phyloP scores from a whole-genome alignment of 441 rosid genomes.

The Gossypium schwendimanii region DNA sequence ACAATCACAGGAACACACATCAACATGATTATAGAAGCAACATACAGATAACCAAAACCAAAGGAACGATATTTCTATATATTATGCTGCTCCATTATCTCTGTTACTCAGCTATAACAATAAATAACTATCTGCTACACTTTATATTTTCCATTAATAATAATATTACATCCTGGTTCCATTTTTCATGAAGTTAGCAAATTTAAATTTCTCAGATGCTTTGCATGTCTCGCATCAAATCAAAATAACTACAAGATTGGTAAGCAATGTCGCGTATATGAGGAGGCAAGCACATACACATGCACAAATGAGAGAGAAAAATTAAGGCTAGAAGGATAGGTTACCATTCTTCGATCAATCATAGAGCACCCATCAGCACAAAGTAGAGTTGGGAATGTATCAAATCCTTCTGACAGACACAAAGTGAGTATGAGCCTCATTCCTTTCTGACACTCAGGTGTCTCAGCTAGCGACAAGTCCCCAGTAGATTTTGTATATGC shows the following conservation, averaged over 20 bases:
- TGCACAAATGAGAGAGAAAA: neutral
- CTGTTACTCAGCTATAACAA: neutral
- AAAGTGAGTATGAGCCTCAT: slow-evolving; percentile 68
- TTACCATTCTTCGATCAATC: slow-evolving; percentile 96
- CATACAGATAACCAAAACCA: neutral
- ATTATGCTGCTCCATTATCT: neutral
- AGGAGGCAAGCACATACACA: slow-evolving; percentile 20
- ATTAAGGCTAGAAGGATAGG: neutral
- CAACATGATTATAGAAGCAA: neutral
- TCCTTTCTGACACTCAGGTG: slow-evolving; percentile 81
- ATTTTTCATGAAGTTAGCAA: neutral
- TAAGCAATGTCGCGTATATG: neutral
- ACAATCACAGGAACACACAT: neutral
- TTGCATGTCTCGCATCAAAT: neutral
- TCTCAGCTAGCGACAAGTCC: slow-evolving; percentile 72
- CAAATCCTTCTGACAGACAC: slow-evolving; percentile 87
- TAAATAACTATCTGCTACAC: neutral
- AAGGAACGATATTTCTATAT: neutral
- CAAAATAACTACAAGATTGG: neutral
- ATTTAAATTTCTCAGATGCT: neutral
- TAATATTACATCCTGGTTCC: neutral
- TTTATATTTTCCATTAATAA: neutral
- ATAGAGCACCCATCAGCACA: slow-evolving; percentile 91
- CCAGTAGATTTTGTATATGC: slow-evolving; percentile 97
- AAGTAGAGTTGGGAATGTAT: slow-evolving; percentile 86